These are phyloP conservation scores for Alternaria triticina DNA, from an alignment of 2,329 filamentous ascomycete species.

Conservation along the genomic window DNA sequence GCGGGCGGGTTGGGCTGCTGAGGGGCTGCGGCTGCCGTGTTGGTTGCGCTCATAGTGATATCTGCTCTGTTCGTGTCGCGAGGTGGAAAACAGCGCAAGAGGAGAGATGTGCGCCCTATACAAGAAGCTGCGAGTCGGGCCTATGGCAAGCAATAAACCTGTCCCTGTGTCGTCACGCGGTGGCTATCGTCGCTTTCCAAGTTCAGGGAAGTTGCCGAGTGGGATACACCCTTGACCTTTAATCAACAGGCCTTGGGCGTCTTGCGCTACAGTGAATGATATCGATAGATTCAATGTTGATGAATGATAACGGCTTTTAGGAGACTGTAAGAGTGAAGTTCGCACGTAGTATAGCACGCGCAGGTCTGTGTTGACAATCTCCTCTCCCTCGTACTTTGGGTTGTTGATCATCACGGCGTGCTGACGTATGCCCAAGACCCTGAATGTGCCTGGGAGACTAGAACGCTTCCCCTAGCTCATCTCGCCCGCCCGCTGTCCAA, in stretches of 20 bases:
- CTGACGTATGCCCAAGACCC: slow-evolving; percentile 15
- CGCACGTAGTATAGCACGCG: neutral
- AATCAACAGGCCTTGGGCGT: neutral
- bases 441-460: neutral
- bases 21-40: slow-evolving; percentile 8
- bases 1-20: slow-evolving; percentile 15
- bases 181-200: slow-evolving; percentile 11
- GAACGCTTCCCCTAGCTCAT: slow-evolving; percentile 3
- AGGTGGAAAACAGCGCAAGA: neutral
- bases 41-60: slow-evolving; percentile 14
- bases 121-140: slow-evolving; percentile 12
- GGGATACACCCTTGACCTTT: slow-evolving; percentile 19
- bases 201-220: slow-evolving; percentile 12
- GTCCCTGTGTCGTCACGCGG: slow-evolving; percentile 15
- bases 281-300: neutral
- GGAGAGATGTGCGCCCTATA: neutral
- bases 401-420: slow-evolving; percentile 14
- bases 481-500: neutral
- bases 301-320: neutral
- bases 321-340: neutral
- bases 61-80: neutral
- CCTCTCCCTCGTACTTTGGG: neutral
- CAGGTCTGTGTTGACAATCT: neutral
- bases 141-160: slow-evolving; percentile 4
- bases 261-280: neutral